Base-by-base conservation (phyloP, 352 stramenopile species). In the Phytopythium cucurbitacearum region DNA sequence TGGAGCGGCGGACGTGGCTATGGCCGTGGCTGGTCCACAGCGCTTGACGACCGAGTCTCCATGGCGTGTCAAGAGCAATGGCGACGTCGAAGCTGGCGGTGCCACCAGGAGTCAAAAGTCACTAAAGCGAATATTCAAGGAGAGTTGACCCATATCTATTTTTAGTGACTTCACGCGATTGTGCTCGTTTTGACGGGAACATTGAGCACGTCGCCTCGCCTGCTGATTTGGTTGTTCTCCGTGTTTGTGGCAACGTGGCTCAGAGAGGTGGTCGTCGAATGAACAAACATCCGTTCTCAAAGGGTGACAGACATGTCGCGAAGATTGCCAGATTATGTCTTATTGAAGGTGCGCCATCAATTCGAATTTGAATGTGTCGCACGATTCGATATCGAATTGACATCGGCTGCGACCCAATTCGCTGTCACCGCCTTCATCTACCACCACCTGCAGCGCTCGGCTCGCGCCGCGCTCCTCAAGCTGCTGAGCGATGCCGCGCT, bases 401-500 rank as follows among this genome's bases (percentile, higher is more conserved):
- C 33, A 35, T 36, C 45, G 40, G 12, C 10, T 41, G 38, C 8
- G 38, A 9, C 38, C 8, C 38, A 13, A 37, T 48, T 48, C 21
- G 21, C 2, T 28, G 21, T 28, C 21, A 28, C 21, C 21, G 21
- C n/a, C 16, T 13, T 16, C n/a, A 45, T 45, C 40, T 16, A 9
- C 40, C 3, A 32, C 10, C 35, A 36, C 8, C 3, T 10, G 3
- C 12, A 28, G 33, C 34, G 33, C 32, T 34, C 37, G 38, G 34
- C 36, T 28, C 49, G 48, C 13, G 32, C 13, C 36, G 34, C 28
- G 13, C 11, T 48, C 9, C 40, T 7, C 15, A 55, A 33, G 12
- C 3, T 13, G 43, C 50, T 5, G 21, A 39, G 67, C 49, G 13
- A 97, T 97, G 88, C 89, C 88, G 64, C 86, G 90, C 59, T 97